Percentiles rank a stretch among this genome's conserved stretches.
Evolutionary conservation across 345 rosid species (phyloP).

Genomic region (Eucalyptus tenuipes): DNA sequence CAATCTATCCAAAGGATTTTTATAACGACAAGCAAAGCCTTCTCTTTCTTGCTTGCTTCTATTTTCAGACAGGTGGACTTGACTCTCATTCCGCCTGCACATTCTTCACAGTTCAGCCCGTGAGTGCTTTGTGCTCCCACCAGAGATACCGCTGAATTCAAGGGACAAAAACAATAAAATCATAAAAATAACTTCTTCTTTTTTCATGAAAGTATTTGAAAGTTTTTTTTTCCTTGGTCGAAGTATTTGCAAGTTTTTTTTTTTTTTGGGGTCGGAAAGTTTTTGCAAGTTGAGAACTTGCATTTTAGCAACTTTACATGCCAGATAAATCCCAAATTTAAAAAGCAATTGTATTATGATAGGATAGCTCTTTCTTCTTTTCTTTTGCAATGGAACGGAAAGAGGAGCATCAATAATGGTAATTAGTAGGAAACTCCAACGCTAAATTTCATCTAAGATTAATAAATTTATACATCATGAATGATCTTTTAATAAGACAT

Average conservation of each 20-base stretch:
- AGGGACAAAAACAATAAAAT: neutral
- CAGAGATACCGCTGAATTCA: neutral
- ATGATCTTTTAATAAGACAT: neutral
- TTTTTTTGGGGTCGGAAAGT: too few relatives aligned
- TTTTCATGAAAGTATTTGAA: too few relatives aligned
- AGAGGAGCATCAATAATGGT: neutral
- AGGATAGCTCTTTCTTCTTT: neutral
- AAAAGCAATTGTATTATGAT: neutral
- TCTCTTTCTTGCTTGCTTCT: neutral
- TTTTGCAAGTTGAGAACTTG: neutral
- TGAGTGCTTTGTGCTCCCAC: neutral
- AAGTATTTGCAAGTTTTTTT: too few relatives aligned
- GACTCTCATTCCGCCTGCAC: neutral
- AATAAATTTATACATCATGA: neutral
- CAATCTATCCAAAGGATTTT: neutral
- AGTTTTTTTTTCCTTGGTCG: too few relatives aligned
- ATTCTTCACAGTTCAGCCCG: neutral
- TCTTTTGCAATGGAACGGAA: neutral
- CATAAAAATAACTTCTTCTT: neutral
- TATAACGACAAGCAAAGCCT: neutral
- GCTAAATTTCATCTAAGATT: neutral
- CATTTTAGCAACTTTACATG: neutral
- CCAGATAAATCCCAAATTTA: too few relatives aligned
- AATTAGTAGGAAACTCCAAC: too few relatives aligned
- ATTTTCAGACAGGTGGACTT: neutral